Conservation (phyloP, 75 land plant species). For the Picea sitchensis region DNA sequence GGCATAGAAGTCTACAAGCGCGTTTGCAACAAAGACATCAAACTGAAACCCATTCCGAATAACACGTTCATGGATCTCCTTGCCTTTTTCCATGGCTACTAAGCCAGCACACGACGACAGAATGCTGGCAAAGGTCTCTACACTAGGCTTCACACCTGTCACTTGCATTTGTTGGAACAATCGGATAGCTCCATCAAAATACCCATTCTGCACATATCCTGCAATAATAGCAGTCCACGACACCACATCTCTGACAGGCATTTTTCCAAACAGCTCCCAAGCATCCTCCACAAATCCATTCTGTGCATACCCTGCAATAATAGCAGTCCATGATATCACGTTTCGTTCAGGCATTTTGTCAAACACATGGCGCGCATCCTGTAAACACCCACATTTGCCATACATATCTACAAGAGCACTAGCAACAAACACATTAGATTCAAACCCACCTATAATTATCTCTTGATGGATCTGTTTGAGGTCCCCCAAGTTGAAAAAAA, state of each 20-base stretch:
- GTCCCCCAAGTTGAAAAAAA: constrained; percentile 17
- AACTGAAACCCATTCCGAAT: neutral
- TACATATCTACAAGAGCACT: constrained; percentile 55
- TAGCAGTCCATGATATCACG: constrained; percentile 40
- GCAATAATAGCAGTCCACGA: constrained; percentile 15
- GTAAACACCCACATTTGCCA: constrained; percentile 37
- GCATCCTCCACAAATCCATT: constrained; percentile 9
- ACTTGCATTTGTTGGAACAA: constrained; percentile 9
- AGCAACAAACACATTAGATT: constrained; percentile 34
- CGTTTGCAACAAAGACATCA: constrained; percentile 6
- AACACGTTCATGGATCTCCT: constrained; percentile 3
- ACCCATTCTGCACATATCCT: constrained; percentile 16
- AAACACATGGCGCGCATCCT: constrained; percentile 33
- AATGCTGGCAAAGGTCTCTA: constrained; percentile 2
- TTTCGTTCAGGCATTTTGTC: constrained; percentile 28
- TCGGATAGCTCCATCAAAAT: neutral
- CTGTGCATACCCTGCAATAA: constrained; percentile 31
- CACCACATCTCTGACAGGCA: constrained; percentile 10
- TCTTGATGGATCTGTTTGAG: constrained; percentile 37
- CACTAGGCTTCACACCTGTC: constrained; percentile 2
- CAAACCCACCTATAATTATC: constrained; percentile 32
- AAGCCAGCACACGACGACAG: neutral
- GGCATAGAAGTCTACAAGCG: constrained; percentile 10
- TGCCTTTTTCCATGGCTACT: neutral
- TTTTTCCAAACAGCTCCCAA: neutral